Evolutionary conservation across 2,329 filamentous ascomycete genomes (phyloP).

Genomic region (Aspergillus transmontanensis): DNA sequence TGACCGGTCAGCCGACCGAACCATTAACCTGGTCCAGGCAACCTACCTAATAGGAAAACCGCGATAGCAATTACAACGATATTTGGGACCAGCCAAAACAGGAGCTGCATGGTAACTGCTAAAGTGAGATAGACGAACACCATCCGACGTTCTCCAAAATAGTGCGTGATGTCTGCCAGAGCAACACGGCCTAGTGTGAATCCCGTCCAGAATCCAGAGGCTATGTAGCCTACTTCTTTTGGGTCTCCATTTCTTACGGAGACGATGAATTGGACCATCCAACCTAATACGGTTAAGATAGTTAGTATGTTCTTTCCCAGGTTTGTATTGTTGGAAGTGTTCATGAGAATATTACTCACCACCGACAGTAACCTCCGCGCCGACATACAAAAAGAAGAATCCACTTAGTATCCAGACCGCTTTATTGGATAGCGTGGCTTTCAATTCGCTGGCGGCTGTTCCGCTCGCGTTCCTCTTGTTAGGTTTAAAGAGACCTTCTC

Average conservation of each 20-base stretch:
- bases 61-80: constrained; percentile 26
- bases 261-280: constrained; percentile 28
- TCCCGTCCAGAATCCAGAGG: constrained; percentile 27
- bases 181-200: constrained; percentile 26
- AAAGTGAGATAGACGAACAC: constrained; percentile 25
- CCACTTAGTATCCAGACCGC: constrained; percentile 27
- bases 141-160: constrained; percentile 28
- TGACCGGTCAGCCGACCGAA: neutral
- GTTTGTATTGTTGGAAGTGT: neutral
- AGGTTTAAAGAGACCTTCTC: constrained; percentile 23
- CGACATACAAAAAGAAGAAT: constrained; percentile 29
- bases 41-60: constrained; percentile 25
- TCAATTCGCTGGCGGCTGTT: constrained; percentile 20
- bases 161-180: constrained; percentile 26
- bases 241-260: constrained; percentile 26
- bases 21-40: neutral
- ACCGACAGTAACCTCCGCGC: constrained; percentile 26
- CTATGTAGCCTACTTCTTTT: constrained; percentile 26
- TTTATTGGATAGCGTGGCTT: constrained; percentile 19
- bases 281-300: constrained; percentile 11
- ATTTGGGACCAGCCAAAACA: constrained; percentile 27
- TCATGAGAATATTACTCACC: constrained; percentile 11
- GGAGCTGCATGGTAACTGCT: constrained; percentile 21
- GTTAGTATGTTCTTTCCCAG: neutral
- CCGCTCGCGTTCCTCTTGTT: constrained; percentile 23